phyloP scores from a whole-genome alignment of 352 stramenopile species.

The Phytophthora idaei region DNA sequence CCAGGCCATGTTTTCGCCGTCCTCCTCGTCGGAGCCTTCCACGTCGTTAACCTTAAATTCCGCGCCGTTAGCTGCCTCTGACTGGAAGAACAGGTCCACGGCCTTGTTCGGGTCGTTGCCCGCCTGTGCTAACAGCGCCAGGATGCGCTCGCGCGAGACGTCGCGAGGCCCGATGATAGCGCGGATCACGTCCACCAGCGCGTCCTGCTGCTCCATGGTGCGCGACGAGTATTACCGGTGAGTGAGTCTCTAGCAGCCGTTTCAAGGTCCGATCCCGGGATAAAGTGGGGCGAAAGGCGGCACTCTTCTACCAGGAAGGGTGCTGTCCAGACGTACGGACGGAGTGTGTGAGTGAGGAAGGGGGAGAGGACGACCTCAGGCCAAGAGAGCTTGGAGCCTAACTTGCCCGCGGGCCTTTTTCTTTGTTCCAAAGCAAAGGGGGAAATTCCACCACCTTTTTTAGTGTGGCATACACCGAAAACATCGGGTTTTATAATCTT shows the following conservation, averaged over 20 bases:
- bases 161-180: constrained; percentile 72
- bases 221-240: background rate
- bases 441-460: constrained; percentile 2
- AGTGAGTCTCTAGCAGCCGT: constrained; percentile 8
- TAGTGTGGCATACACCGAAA: background rate
- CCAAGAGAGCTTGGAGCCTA: background rate
- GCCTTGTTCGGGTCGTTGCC: constrained; percentile 84
- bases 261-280: constrained; percentile 33
- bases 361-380: constrained; percentile 3
- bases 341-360: background rate
- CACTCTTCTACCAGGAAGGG: constrained; percentile 18
- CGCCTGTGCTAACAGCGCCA: constrained; percentile 63
- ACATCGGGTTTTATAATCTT: background rate
- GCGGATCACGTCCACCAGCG: constrained; percentile 79
- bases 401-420: constrained; percentile 1
- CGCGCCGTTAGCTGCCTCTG: constrained; percentile 48
- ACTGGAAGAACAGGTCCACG: constrained; percentile 82
- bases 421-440: constrained; percentile 1
- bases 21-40: constrained; percentile 50
- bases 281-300: constrained; percentile 16
- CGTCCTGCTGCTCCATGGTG: constrained; percentile 66
- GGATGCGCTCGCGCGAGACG: constrained; percentile 68
- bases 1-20: constrained; percentile 28
- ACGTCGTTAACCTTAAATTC: constrained; percentile 58
- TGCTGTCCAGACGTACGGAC: constrained; percentile 13